Evolutionary conservation across 2,329 filamentous ascomycete species (phyloP).

Genomic region (Penicillium crustosum): DNA sequence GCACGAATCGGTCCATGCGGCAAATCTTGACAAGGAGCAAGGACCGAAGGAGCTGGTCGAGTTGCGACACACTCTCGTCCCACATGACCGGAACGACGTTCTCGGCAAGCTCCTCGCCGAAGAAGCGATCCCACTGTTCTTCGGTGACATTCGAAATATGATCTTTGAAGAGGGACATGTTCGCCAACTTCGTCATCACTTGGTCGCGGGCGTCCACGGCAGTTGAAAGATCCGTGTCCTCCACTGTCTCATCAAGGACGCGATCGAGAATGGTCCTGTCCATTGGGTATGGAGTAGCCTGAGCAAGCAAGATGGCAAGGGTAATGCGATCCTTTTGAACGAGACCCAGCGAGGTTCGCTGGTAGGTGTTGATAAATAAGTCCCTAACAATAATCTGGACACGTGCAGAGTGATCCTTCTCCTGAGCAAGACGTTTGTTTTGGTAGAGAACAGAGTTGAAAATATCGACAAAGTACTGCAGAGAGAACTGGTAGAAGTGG

Average conservation of each 20-base stretch:
- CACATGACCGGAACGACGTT: constrained; percentile 76
- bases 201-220: constrained; percentile 64
- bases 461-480: constrained; percentile 97
- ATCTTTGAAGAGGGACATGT: constrained; percentile 71
- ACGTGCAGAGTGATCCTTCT: constrained; percentile 73
- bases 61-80: constrained; percentile 61
- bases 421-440: constrained; percentile 69
- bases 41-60: constrained; percentile 77
- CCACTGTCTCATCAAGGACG: constrained; percentile 74
- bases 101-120: constrained; percentile 82
- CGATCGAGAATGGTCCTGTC: constrained; percentile 84
- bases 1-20: constrained; percentile 92
- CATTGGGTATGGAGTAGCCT: constrained; percentile 95
- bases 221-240: constrained; percentile 76
- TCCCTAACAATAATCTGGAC: constrained; percentile 89
- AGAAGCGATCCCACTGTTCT: constrained; percentile 76
- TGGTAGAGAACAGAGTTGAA: constrained; percentile 87
- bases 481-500: constrained; percentile 98
- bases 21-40: constrained; percentile 90
- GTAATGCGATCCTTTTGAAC: constrained; percentile 94
- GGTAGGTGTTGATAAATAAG: constrained; percentile 87
- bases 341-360: constrained; percentile 87
- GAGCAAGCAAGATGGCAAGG: constrained; percentile 88
- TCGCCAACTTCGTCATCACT: constrained; percentile 66
- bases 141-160: constrained; percentile 62